Percentiles rank a stretch among this genome's conserved stretches.
phyloP scores from a whole-genome alignment of 371 early-diverging fungal genomes.

The Mucor saturninus region DNA sequence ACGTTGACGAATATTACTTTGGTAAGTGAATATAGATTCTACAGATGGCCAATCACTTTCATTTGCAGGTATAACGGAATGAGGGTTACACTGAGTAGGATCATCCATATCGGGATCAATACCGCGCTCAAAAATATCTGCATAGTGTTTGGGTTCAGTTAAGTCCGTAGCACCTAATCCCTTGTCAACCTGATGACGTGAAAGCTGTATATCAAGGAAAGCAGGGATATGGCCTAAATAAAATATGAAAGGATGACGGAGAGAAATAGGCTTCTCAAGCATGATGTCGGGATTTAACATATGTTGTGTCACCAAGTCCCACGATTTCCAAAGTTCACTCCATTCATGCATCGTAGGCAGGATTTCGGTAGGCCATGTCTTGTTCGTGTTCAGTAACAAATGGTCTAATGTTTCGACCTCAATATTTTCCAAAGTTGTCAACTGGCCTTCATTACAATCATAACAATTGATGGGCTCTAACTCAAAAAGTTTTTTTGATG shows the following conservation, averaged over 20 bases:
- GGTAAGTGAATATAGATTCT: slow-evolving; percentile 68
- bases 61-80: slow-evolving; percentile 75
- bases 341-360: slow-evolving; percentile 71
- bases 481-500: slow-evolving; percentile 10
- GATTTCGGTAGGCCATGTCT: slow-evolving; percentile 29
- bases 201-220: slow-evolving; percentile 85
- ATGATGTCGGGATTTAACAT: slow-evolving; percentile 63
- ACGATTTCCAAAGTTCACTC: slow-evolving; percentile 79
- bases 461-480: slow-evolving; percentile 24
- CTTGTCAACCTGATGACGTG: slow-evolving; percentile 59
- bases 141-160: slow-evolving; percentile 67
- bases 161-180: slow-evolving; percentile 27
- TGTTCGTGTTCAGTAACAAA: not conserved
- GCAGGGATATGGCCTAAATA: slow-evolving; percentile 91
- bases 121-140: slow-evolving; percentile 89
- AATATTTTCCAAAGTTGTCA: not conserved
- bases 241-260: slow-evolving; percentile 90
- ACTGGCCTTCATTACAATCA: slow-evolving; percentile 17
- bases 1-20: slow-evolving; percentile 65
- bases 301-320: slow-evolving; percentile 73
- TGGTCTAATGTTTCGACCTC: slow-evolving; percentile 8
- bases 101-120: slow-evolving; percentile 92
- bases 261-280: slow-evolving; percentile 77
- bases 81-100: slow-evolving; percentile 76
- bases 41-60: slow-evolving; percentile 73